Base-by-base conservation (phyloP, 2,329 filamentous ascomycete species). In the Trichocomaceae sp. region DNA sequence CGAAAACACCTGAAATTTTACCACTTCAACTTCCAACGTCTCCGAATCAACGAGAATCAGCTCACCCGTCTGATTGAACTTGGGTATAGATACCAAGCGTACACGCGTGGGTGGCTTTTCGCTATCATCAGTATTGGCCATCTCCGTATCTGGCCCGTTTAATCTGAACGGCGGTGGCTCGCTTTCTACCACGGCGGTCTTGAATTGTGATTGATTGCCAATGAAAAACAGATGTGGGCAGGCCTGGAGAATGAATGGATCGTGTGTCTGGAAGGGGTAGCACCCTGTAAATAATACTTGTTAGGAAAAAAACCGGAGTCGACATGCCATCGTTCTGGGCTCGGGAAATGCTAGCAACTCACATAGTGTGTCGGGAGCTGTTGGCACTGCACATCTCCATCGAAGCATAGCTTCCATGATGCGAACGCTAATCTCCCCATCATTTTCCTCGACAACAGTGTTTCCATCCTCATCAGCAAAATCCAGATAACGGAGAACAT, bases 331-430 rank as follows among this genome's bases (percentile, higher is more conserved):
- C n/a, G n/a, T n/a, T n/a, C n/a, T n/a, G n/a, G n/a, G n/a, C n/a
- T n/a, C n/a, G n/a, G n/a, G n/a, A n/a, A n/a, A n/a, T n/a, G n/a
- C n/a, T n/a, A n/a, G 12, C n/a, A 45, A 55, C 87, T 78, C 78
- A 92, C 90, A 96, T 44, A 99, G 69, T 0, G 95, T 99, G 71
- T 99, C 95, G 0, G 95, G 93, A 1, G 93, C 93, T 0, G 93
- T 99, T 1, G 93, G 93, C 5, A 93, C 93, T 61, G 84, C 84
- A 66, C 90, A 88, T 58, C 93, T 82, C 93, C 93, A 99, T 57
- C 90, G 81, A 61, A 95, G 84, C 83, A 95, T 93, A 55, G 86
- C 85, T 72, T 97, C 93, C 87, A 97, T 93, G 81, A 96, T 88
- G 47, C 86, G 85, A 23, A 97, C 67, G 19, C 91, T 77, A 62